These are phyloP conservation scores for Acanthamoeba castellanii DNA, from an alignment of 208 protist species.

Conservation along the genomic window DNA sequence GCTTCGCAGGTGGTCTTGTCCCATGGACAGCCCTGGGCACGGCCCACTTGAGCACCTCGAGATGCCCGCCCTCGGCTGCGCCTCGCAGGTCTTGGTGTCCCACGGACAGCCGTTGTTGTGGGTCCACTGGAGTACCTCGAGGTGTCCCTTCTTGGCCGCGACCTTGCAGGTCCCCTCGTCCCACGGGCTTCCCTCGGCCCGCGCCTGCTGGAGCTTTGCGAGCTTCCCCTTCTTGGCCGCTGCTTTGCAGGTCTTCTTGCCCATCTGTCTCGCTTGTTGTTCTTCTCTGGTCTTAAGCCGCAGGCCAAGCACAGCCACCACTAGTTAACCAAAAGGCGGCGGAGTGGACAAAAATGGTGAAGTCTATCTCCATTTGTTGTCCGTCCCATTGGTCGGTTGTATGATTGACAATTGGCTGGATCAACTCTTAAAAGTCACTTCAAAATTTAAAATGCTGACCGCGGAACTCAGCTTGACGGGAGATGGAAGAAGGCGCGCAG, in stretches of 20 bases:
- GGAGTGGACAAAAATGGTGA: no score
- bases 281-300: no score
- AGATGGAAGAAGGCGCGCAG: no score
- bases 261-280: not conserved
- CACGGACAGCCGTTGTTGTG: not conserved
- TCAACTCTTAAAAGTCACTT: no score
- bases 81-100: not conserved
- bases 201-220: not conserved
- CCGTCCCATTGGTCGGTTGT: no score
- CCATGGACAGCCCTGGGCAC: not conserved
- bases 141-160: not conserved
- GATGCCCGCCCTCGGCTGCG: not conserved
- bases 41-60: not conserved
- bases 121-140: not conserved
- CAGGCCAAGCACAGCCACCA: no score
- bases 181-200: not conserved
- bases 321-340: no score
- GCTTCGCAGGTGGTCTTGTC: not conserved
- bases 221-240: not conserved
- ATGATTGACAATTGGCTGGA: no score
- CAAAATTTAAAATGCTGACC: no score
- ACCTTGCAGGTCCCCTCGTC: not conserved
- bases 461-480: no score
- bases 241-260: not conserved
- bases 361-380: no score